Base-by-base conservation (phyloP, 2,329 filamentous ascomycete genomes). In the Escovopsis sp. region DNA sequence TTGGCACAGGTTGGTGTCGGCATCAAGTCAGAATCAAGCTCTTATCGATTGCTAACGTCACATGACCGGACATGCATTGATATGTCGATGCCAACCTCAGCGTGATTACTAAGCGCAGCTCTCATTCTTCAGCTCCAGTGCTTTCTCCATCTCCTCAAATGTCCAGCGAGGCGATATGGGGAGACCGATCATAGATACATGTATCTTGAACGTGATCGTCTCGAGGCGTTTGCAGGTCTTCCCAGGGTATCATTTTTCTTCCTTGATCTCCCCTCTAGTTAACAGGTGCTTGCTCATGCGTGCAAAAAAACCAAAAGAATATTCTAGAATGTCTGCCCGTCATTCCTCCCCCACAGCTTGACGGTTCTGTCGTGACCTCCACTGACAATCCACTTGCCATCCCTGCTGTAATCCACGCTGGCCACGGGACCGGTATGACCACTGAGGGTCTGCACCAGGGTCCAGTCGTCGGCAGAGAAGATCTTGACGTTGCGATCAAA, bases 381-480 rank as follows among this genome's bases (percentile, higher is more conserved):
- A 54, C 86, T 94, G 17, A 88, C 82, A 55, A 98, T 93, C 84
- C 86, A 98, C 51, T 69, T 79, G 8, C 78, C 82, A 56, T 96
- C 84, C 43, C 69, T 68, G 50, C 81, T 92, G 35, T 94, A 75
- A 60, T 98, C 90, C 11, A 85, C 80, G 46, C 85, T 92, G 35
- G 92, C 73, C 10, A 98, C 87, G 28, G 92, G 90, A 2, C 85
- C 87, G 2, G 86, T 85, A 57, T 98, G 90, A 0, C 87, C 90
- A 47, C 79, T 84, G 39, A 98, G 62, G 13, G 78, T 84, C 58
- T 93, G 92, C 41, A 87, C 76, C 39, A 93, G 61, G 1, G 82
- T 79, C 87, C 90, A 98, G 59, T 98, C 88, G 54, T 98, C 90
- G 2, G 86, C 86, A 6, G 86, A 94, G 59, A 92, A 96, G 45